Evolutionary conservation across 2,329 filamentous ascomycete species (phyloP).

Genomic region (Aschersonia sp.): DNA sequence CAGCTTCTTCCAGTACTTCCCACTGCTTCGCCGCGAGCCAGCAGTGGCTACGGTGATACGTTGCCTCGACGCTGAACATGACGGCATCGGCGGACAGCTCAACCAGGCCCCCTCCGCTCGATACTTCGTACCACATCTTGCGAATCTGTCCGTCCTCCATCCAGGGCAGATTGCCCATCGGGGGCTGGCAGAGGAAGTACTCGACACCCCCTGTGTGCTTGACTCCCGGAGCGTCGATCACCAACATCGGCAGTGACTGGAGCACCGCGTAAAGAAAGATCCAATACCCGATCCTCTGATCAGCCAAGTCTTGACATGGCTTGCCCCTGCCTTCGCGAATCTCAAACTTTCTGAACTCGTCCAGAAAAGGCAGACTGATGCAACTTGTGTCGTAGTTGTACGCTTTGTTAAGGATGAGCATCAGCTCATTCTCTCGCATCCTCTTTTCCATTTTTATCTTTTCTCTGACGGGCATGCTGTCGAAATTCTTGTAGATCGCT

Average conservation of each 20-base stretch:
- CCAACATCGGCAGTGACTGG: slow-evolving; percentile 64
- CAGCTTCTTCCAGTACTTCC: slow-evolving; percentile 22
- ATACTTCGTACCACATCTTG: slow-evolving; percentile 62
- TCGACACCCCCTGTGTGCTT: slow-evolving; percentile 58
- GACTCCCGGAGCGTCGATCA: slow-evolving; percentile 59
- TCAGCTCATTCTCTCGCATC: slow-evolving; percentile 66
- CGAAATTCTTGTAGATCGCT: slow-evolving; percentile 49
- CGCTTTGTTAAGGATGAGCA: slow-evolving; percentile 61
- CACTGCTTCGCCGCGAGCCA: slow-evolving; percentile 38
- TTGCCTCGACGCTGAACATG: slow-evolving; percentile 46
- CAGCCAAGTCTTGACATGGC: slow-evolving; percentile 50
- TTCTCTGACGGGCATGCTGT: slow-evolving; percentile 54
- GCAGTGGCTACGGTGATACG: slow-evolving; percentile 43
- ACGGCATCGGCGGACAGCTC: slow-evolving; percentile 46
- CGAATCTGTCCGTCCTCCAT: slow-evolving; percentile 47
- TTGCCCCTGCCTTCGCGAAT: slow-evolving; percentile 50
- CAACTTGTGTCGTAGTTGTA: slow-evolving; percentile 64
- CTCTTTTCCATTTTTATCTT: slow-evolving; percentile 58
- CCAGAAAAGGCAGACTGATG: slow-evolving; percentile 46
- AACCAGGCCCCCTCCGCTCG: slow-evolving; percentile 44
- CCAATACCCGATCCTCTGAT: slow-evolving; percentile 66
- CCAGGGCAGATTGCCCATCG: slow-evolving; percentile 62
- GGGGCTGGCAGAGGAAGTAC: slow-evolving; percentile 69
- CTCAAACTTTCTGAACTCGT: slow-evolving; percentile 59
- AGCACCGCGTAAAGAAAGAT: slow-evolving; percentile 68